Percentiles rank a stretch among this genome's conserved stretches.
These are phyloP conservation scores for Saturnispora quitensis DNA, from an alignment of 805 yeast genomes.

Conservation along the genomic window DNA sequence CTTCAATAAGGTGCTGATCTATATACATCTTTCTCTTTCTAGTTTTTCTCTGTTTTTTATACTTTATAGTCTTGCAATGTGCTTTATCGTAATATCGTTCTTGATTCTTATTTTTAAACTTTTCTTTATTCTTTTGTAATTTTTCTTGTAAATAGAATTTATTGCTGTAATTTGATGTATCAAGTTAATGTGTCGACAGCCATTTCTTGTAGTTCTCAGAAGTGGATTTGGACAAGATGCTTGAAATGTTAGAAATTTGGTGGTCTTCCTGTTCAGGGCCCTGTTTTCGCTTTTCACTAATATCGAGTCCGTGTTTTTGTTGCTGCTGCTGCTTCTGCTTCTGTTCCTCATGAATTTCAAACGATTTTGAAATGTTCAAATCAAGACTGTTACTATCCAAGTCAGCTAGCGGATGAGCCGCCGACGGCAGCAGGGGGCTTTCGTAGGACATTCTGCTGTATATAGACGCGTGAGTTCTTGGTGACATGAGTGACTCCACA, in stretches of 20 bases:
- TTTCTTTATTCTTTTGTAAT: neutral
- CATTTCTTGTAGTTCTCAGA: conserved; percentile 27
- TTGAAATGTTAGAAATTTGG: conserved; percentile 22
- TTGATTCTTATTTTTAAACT: neutral
- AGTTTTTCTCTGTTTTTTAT: neutral
- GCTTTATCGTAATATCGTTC: neutral
- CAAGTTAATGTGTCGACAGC: conserved; percentile 21
- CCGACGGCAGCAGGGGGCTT: conserved; percentile 23
- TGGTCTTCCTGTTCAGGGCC: neutral
- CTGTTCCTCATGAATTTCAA: neutral
- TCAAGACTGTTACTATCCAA: conserved; percentile 26
- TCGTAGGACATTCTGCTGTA: conserved; percentile 23
- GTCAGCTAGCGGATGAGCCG: conserved; percentile 14
- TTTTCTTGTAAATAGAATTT: neutral
- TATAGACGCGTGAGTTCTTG: conserved; percentile 11
- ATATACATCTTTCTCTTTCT: neutral
- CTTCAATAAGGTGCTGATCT: too few species aligned
- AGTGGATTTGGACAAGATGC: conserved; percentile 22
- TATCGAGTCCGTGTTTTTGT: neutral
- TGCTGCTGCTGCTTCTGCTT: neutral
- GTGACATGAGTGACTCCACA: conserved; percentile 17
- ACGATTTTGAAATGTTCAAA: conserved; percentile 15
- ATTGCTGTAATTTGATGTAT: neutral
- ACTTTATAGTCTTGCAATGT: neutral
- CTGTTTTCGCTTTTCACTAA: neutral